phyloP scores from a whole-genome alignment of 768 basidiomycete genomes.

The Ramaria sp. region DNA sequence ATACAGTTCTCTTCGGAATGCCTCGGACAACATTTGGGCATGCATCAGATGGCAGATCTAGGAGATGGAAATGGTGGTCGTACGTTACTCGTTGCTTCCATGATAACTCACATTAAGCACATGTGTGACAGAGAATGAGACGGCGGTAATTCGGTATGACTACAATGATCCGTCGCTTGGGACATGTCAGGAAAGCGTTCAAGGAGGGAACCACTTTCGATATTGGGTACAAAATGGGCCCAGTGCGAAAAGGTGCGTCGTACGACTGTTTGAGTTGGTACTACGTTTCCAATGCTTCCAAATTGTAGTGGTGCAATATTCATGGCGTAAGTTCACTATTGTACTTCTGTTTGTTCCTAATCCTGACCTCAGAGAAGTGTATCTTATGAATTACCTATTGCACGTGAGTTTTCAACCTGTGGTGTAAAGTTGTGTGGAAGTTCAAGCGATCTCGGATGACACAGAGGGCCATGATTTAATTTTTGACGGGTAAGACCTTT shows the following conservation, averaged over 20 bases:
- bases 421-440: background rate
- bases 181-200: conserved; percentile 73
- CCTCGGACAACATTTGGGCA: conserved; percentile 68
- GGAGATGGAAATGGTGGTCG: conserved; percentile 73
- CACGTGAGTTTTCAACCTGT: conserved; percentile 20
- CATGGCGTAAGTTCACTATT: conserved; percentile 31
- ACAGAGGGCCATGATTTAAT: conserved; percentile 61
- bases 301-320: conserved; percentile 54
- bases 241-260: conserved; percentile 41
- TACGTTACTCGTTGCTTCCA: conserved; percentile 18
- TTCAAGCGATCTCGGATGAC: background rate
- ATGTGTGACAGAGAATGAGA: conserved; percentile 53
- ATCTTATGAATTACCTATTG: conserved; percentile 62
- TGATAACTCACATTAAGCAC: background rate
- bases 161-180: conserved; percentile 76
- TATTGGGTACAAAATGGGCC: conserved; percentile 79
- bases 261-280: too few relatives aligned
- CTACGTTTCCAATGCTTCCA: background rate
- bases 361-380: conserved; percentile 11
- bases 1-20: conserved; percentile 70
- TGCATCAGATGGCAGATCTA: conserved; percentile 59
- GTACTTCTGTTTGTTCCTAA: background rate
- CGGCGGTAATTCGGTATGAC: conserved; percentile 75
- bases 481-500: conserved; percentile 43
- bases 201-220: conserved; percentile 81